Conservation (phyloP, 805 yeast species). For the Clavispora phyllophila region DNA sequence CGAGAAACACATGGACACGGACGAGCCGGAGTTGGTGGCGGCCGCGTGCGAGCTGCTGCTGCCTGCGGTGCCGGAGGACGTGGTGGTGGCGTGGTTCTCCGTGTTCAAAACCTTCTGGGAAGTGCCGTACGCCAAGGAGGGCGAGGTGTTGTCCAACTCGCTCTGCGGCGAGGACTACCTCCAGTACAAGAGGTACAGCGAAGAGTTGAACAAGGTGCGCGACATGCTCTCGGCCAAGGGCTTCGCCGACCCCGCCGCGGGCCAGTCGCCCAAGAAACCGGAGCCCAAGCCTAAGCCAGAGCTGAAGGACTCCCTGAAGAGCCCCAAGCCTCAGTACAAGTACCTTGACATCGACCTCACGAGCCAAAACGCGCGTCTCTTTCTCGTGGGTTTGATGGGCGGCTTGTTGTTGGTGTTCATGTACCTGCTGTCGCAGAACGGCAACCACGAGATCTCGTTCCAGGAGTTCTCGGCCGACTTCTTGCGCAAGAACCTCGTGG, state of each 20-base stretch:
- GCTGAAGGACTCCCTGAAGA: conserved; percentile 5
- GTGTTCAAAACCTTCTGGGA: conserved; percentile 24
- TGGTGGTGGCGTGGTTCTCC: conserved; percentile 26
- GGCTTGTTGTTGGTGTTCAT: conserved; percentile 24
- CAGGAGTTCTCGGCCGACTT: conserved; percentile 81
- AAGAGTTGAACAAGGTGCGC: conserved; percentile 5
- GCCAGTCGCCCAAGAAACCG: background rate
- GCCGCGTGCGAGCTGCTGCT: conserved; percentile 9
- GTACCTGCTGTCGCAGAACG: conserved; percentile 16
- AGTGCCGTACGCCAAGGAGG: conserved; percentile 18
- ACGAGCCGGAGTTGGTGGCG: background rate
- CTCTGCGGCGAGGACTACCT: conserved; percentile 27
- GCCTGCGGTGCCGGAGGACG: conserved; percentile 7
- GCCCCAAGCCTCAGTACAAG: conserved; percentile 7
- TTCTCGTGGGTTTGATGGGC: conserved; percentile 29
- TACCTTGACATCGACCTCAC: conserved; percentile 21
- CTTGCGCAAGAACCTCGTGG: conserved; percentile 73
- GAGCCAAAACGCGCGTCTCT: conserved; percentile 20
- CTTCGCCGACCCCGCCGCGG: background rate
- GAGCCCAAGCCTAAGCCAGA: conserved; percentile 6
- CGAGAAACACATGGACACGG: background rate
- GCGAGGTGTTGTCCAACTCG: conserved; percentile 17
- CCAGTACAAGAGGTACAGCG: conserved; percentile 10
- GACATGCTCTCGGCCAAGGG: background rate
- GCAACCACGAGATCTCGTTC: conserved; percentile 64